Conservation (phyloP, 139 green algal genomes). For the Raphidocelis subcapitata region DNA sequence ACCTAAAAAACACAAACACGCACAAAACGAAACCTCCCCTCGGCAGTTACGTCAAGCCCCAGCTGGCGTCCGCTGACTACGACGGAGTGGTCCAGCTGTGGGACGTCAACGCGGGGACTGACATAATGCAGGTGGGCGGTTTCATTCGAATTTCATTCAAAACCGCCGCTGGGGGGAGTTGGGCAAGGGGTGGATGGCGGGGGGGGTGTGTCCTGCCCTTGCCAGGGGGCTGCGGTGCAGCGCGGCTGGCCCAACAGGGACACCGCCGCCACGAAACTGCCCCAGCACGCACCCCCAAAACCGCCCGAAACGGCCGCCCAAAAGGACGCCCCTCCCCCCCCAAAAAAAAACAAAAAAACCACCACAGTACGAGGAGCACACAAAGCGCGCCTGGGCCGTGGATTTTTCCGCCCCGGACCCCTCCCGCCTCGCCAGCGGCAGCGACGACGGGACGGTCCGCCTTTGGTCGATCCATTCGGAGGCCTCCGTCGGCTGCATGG, state of each 20-base stretch:
- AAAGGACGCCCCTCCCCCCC: too few species aligned
- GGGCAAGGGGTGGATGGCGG: too few species aligned
- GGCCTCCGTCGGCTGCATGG: conserved; percentile 45
- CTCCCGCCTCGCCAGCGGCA: conserved; percentile 65
- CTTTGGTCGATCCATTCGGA: conserved; percentile 71
- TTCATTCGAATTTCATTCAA: too few species aligned
- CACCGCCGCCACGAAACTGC: background rate
- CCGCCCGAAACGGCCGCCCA: too few species aligned
- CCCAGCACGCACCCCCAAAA: conserved; percentile 52
- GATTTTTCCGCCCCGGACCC: conserved; percentile 71
- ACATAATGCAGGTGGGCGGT: conserved; percentile 17
- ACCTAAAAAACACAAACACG: too few species aligned
- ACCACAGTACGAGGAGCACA: conserved; percentile 78
- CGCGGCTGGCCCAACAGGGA: background rate
- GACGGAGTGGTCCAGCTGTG: conserved; percentile 76
- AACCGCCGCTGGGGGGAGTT: too few species aligned
- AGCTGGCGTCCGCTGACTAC: conserved; percentile 68
- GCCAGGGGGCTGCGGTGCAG: too few species aligned
- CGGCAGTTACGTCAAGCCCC: too few species aligned
- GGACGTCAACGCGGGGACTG: conserved; percentile 48
- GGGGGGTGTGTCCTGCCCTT: too few species aligned
- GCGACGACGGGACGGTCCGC: conserved; percentile 85
- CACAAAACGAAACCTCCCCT: too few species aligned
- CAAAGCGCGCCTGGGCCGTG: conserved; percentile 86
- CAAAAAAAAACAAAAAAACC: too few species aligned